Percentiles rank a stretch among this genome's conserved stretches.
phyloP scores from a whole-genome alignment of 495 filamentous ascomycete genomes.

The Daldinia decipiens region DNA sequence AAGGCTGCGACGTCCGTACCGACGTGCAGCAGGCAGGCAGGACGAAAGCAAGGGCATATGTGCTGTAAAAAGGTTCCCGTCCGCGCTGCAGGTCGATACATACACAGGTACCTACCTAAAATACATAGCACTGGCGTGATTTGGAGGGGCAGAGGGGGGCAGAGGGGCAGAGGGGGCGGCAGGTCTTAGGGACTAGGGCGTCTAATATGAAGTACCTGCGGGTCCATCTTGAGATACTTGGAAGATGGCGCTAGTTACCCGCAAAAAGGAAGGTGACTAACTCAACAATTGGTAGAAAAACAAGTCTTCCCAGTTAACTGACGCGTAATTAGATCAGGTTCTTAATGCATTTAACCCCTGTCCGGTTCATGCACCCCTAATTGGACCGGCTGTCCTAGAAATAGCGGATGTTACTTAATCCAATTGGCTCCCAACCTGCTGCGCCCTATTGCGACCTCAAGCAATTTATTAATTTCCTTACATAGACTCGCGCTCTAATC shows the following conservation, averaged over 20 bases:
- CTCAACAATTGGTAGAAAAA: conserved; percentile 13
- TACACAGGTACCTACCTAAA: not conserved
- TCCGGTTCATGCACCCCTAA: conserved; percentile 20
- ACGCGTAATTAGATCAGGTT: conserved; percentile 41
- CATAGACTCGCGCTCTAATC: conserved; percentile 25
- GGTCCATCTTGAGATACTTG: conserved; percentile 36
- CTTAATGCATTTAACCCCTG: conserved; percentile 37
- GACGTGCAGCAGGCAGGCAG: conserved; percentile 34
- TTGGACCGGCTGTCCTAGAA: conserved; percentile 40
- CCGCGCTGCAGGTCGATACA: conserved; percentile 24
- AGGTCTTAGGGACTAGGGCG: conserved; percentile 17
- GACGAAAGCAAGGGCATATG: conserved; percentile 21
- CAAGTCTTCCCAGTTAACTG: conserved; percentile 32
- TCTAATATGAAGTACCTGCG: conserved; percentile 37
- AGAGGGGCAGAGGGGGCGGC: conserved; percentile 15
- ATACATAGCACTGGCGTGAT: conserved; percentile 23
- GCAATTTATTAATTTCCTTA: conserved; percentile 42
- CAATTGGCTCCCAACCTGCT: conserved; percentile 39
- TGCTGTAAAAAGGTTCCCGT: conserved; percentile 26
- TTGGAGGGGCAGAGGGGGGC: conserved; percentile 22
- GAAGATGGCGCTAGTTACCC: conserved; percentile 17
- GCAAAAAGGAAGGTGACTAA: conserved; percentile 30
- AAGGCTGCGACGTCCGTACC: conserved; percentile 18
- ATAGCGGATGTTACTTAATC: conserved; percentile 33
- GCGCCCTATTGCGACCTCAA: conserved; percentile 38